phyloP scores from a whole-genome alignment of 2,329 filamentous ascomycete species.

The Stylonectria norvegica region DNA sequence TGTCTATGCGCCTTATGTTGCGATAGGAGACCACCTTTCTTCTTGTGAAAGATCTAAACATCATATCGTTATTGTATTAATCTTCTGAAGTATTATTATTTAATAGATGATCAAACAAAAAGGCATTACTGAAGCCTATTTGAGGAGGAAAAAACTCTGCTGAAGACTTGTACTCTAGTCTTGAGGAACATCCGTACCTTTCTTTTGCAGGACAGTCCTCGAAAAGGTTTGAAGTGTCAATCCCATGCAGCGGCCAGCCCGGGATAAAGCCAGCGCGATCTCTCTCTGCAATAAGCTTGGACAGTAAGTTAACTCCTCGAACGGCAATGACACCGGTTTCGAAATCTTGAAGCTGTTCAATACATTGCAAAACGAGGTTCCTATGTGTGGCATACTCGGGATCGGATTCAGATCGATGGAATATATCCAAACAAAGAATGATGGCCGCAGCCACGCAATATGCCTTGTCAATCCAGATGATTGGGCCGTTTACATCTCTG shows the following conservation, averaged over 20 bases:
- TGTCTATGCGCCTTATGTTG: too few relatives aligned
- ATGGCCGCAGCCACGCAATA: slow-evolving; percentile 28
- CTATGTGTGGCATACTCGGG: not conserved
- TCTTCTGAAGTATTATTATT: not conserved
- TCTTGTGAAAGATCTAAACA: not conserved
- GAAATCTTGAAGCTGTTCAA: not conserved
- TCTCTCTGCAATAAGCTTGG: not conserved
- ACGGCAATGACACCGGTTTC: not conserved
- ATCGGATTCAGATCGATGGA: slow-evolving; percentile 17
- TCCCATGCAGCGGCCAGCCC: not conserved
- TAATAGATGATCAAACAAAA: not conserved
- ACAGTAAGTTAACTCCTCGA: not conserved
- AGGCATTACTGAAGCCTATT: not conserved
- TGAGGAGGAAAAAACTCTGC: not conserved
- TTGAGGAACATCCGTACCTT: not conserved
- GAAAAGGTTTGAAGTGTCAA: not conserved
- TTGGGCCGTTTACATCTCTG: slow-evolving; percentile 17
- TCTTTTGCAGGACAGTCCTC: not conserved
- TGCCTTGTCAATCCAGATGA: slow-evolving; percentile 29
- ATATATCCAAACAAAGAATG: slow-evolving; percentile 29
- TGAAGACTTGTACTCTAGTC: not conserved
- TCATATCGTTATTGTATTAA: not conserved
- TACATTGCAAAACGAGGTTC: not conserved
- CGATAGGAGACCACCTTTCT: too few relatives aligned
- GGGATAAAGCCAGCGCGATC: not conserved